A percentile compares a stretch with the other conserved stretches of the same genome.
Conservation (phyloP, 192 early-diverging fungal species). For the Backusella luteola region DNA sequence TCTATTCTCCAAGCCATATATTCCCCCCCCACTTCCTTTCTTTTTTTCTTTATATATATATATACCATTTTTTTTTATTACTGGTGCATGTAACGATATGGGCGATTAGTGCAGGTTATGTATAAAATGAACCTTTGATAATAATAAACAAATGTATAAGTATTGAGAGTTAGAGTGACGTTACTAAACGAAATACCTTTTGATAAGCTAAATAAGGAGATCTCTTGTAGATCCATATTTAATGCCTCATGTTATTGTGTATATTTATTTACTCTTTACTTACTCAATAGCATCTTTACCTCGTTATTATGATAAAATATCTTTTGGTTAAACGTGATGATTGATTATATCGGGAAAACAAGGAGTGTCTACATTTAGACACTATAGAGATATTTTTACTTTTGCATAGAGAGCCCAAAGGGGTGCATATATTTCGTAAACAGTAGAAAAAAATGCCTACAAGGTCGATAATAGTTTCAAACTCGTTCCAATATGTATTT, state of each 20-base stretch:
- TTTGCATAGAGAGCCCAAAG: background rate
- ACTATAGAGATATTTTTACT: background rate
- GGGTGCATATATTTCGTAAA: background rate
- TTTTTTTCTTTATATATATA: background rate
- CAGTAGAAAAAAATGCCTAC: background rate
- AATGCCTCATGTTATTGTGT: too few relatives aligned
- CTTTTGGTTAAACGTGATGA: too few relatives aligned
- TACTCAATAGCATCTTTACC: background rate
- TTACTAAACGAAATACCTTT: too few relatives aligned
- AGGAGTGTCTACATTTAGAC: too few relatives aligned
- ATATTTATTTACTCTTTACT: background rate
- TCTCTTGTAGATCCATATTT: too few relatives aligned
- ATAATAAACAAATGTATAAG: too few relatives aligned
- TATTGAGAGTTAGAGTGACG: too few relatives aligned
- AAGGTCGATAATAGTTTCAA: background rate
- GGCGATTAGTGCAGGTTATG: too few relatives aligned
- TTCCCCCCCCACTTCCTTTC: background rate
- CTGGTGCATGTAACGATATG: too few relatives aligned
- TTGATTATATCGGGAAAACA: background rate
- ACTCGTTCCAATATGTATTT: background rate
- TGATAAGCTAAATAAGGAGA: too few relatives aligned
- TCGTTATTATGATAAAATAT: background rate
- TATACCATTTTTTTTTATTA: too few relatives aligned
- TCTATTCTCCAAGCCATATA: background rate
- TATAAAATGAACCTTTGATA: too few relatives aligned